phyloP scores from a whole-genome alignment of 108 stramenopile species.

The Asterionellopsis glacialis region DNA sequence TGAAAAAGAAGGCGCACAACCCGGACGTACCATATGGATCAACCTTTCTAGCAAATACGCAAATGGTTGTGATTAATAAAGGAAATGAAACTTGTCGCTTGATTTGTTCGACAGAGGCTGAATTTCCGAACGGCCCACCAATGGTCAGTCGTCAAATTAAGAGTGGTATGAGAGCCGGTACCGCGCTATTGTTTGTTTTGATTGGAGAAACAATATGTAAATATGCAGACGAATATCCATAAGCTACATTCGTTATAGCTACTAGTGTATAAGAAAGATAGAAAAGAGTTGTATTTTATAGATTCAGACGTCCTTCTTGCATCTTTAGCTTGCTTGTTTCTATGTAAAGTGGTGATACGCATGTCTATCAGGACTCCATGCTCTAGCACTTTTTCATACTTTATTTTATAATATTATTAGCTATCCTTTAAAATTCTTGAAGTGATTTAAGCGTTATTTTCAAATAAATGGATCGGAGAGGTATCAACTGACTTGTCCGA shows the following conservation, averaged over 20 bases:
- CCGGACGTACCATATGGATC: constrained; percentile 77
- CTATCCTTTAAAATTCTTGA: no score
- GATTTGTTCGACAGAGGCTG: constrained; percentile 69
- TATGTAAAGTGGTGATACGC: no score
- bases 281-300: no score
- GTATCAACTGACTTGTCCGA: no score
- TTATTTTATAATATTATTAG: no score
- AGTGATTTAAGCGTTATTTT: no score
- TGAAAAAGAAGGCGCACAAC: constrained; percentile 69
- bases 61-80: constrained; percentile 60
- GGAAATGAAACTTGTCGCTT: constrained; percentile 63
- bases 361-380: no score
- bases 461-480: no score
- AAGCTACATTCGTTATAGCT: neutral
- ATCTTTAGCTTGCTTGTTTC: no score
- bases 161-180: constrained; percentile 74
- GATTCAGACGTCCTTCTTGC: no score
- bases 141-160: constrained; percentile 74
- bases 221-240: constrained; percentile 64
- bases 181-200: constrained; percentile 61
- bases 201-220: constrained; percentile 63
- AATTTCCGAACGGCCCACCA: constrained; percentile 79
- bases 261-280: no score
- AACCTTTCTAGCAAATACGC: constrained; percentile 73
- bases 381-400: no score